phyloP scores from a whole-genome alignment of 768 basidiomycete genomes.

The Trametes maxima region DNA sequence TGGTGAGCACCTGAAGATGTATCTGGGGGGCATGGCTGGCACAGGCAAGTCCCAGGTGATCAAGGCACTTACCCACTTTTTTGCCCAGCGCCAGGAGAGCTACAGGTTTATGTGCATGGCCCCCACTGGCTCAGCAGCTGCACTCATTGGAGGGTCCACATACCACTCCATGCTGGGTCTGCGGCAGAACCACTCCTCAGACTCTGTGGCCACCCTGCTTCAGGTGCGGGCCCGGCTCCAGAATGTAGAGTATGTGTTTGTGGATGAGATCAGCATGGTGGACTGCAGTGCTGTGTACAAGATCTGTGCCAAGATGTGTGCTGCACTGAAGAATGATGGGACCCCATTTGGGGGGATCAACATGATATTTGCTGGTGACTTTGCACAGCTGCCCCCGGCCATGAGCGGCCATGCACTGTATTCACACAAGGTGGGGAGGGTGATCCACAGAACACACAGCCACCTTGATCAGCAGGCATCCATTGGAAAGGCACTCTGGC shows the following conservation, averaged over 20 bases:
- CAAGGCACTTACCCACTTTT: slow-evolving; percentile 14
- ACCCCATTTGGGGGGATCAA: slow-evolving; percentile 41
- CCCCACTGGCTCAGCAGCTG: slow-evolving; percentile 23
- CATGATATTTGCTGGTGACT: slow-evolving; percentile 49
- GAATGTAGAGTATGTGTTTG: slow-evolving; percentile 41
- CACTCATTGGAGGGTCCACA: slow-evolving; percentile 21
- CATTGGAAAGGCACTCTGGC: too few species aligned
- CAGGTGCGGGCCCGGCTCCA: slow-evolving; percentile 1
- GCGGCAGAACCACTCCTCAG: slow-evolving; percentile 8
- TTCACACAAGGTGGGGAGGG: background rate
- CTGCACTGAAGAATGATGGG: slow-evolving; percentile 21
- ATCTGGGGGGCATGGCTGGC: background rate
- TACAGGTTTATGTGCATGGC: slow-evolving; percentile 13
- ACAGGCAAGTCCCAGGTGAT: slow-evolving; percentile 13
- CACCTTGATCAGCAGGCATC: background rate
- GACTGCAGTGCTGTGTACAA: slow-evolving; percentile 32
- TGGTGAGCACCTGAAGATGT: background rate
- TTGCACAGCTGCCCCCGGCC: slow-evolving; percentile 44
- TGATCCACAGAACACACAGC: background rate
- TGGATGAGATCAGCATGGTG: slow-evolving; percentile 48
- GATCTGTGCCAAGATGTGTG: slow-evolving; percentile 30
- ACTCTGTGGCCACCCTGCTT: background rate
- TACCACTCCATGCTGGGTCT: slow-evolving; percentile 7
- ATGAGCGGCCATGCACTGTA: slow-evolving; percentile 25
- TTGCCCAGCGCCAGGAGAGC: background rate